phyloP scores from a whole-genome alignment of 2,329 filamentous ascomycete genomes.

The Emmonsiellopsis sp. region DNA sequence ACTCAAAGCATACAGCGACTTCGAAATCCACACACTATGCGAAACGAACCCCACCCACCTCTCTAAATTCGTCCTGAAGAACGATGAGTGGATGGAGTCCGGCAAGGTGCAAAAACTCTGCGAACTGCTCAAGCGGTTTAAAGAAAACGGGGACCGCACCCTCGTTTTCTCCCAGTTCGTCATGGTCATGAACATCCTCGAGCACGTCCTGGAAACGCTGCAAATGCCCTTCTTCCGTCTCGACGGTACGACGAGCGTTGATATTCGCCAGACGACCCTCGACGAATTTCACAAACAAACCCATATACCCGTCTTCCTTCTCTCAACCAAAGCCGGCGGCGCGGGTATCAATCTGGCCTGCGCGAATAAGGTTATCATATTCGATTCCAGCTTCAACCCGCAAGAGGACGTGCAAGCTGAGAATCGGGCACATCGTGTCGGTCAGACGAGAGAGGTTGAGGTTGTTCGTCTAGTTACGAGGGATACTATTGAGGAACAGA shows the following conservation, averaged over 20 bases:
- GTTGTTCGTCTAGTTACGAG: conserved; percentile 75
- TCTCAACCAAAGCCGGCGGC: conserved; percentile 91
- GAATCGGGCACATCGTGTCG: conserved; percentile 90
- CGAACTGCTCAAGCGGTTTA: conserved; percentile 63
- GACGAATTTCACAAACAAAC: conserved; percentile 72
- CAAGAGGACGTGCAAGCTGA: conserved; percentile 98
- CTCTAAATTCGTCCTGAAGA: conserved; percentile 48
- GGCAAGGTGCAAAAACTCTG: conserved; percentile 82
- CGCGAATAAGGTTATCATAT: conserved; percentile 96
- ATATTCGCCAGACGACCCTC: conserved; percentile 76
- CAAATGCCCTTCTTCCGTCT: conserved; percentile 73
- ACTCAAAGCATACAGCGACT: conserved; percentile 49
- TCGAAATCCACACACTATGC: conserved; percentile 53
- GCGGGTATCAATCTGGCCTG: conserved; percentile 92
- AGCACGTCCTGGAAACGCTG: conserved; percentile 66
- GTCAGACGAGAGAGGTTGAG: conserved; percentile 83
- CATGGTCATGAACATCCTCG: conserved; percentile 80
- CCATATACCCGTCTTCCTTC: conserved; percentile 78
- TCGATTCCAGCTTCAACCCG: conserved; percentile 94
- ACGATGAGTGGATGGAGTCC: conserved; percentile 59
- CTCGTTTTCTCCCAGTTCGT: conserved; percentile 93
- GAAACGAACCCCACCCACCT: conserved; percentile 44
- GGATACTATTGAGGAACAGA: conserved; percentile 84
- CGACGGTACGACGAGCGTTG: conserved; percentile 73
- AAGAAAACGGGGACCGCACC: conserved; percentile 71